These are phyloP conservation scores for Tuber calosporum DNA, from an alignment of 495 filamentous ascomycete species.

Conservation along the genomic window DNA sequence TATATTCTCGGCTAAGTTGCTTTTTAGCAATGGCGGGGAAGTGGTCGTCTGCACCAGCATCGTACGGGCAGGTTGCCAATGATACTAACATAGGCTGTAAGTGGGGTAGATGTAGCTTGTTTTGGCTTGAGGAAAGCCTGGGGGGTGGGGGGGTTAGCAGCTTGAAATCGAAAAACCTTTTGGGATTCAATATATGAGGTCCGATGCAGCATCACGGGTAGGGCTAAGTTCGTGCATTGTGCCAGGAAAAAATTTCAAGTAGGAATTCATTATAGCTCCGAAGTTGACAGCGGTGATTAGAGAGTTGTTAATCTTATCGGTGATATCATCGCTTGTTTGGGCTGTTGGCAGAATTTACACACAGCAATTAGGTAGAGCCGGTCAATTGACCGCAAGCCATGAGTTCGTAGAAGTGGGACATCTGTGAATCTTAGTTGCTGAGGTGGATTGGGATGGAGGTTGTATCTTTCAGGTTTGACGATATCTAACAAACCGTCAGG, in stretches of 20 bases:
- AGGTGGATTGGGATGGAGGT: neutral
- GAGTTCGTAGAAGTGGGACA: neutral
- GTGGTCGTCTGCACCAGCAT: neutral
- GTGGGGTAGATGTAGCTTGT: neutral
- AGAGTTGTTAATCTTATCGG: neutral
- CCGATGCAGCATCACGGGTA: neutral
- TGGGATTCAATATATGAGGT: neutral
- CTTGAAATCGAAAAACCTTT: neutral
- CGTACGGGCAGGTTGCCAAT: neutral
- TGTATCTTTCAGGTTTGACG: neutral
- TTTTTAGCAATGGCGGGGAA: neutral
- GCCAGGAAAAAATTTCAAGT: neutral
- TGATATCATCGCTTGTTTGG: neutral
- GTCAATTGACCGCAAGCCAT: neutral
- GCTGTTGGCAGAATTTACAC: neutral
- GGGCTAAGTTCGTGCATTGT: neutral
- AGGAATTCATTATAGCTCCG: neutral
- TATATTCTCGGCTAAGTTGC: neutral
- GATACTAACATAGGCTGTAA: neutral
- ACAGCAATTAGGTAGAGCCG: neutral
- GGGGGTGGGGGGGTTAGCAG: neutral
- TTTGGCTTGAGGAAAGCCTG: neutral
- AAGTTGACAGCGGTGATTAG: neutral
- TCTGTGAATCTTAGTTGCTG: neutral
- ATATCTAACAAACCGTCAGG: neutral